These are phyloP conservation scores for Daldinia concentrica DNA, from an alignment of 495 filamentous ascomycete genomes.

Conservation along the genomic window DNA sequence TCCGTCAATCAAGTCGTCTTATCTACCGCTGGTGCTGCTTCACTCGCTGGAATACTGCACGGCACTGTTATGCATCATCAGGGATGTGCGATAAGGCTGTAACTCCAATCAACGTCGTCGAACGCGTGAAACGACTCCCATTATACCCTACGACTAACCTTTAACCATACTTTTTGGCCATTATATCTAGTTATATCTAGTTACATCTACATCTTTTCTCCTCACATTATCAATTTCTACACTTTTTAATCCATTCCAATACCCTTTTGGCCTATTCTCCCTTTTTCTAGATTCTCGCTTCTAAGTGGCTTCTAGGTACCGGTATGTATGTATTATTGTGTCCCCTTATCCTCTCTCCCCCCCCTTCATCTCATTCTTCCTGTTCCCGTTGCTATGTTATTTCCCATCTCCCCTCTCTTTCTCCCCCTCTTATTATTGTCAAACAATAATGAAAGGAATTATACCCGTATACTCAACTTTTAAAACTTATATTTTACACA, in stretches of 20 bases:
- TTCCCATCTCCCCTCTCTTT: not conserved
- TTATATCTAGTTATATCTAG: slow-evolving; percentile 32
- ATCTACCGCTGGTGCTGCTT: slow-evolving; percentile 46
- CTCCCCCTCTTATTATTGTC: slow-evolving; percentile 13
- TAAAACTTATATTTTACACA: not conserved
- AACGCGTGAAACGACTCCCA: slow-evolving; percentile 40
- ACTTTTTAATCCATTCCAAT: slow-evolving; percentile 18
- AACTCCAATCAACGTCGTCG: slow-evolving; percentile 43
- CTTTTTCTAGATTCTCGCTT: slow-evolving; percentile 9
- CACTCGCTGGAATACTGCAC: slow-evolving; percentile 15
- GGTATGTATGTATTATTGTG: not conserved
- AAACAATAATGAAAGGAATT: slow-evolving; percentile 8
- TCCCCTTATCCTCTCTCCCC: not conserved
- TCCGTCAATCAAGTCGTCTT: slow-evolving; percentile 44
- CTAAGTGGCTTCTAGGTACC: not conserved
- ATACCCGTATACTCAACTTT: not conserved
- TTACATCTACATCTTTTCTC: slow-evolving; percentile 36
- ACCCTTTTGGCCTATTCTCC: slow-evolving; percentile 8
- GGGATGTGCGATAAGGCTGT: slow-evolving; percentile 57
- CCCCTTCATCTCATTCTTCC: slow-evolving; percentile 7
- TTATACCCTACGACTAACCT: slow-evolving; percentile 38
- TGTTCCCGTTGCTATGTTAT: not conserved
- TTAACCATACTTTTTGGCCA: slow-evolving; percentile 13
- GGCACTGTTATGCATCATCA: slow-evolving; percentile 34
- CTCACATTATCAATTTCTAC: slow-evolving; percentile 21